Base-by-base conservation (phyloP, 331 rosid species). In the Stylosanthes scabra region DNA sequence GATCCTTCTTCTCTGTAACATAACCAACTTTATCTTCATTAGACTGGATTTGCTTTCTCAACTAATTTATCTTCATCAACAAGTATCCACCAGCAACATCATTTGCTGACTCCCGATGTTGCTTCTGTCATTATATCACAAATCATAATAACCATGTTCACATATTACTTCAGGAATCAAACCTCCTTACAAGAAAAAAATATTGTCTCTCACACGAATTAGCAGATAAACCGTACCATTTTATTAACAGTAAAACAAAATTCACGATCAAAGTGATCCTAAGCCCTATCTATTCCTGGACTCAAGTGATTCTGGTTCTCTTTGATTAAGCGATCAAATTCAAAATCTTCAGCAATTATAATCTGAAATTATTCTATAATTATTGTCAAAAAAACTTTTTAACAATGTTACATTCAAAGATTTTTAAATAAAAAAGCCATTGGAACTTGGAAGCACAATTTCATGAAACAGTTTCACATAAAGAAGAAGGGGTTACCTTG, bases 1-100 rank as follows among this genome's bases (percentile, higher is more conserved):
- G 11, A n/a, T 46, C 14, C 14, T 42, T 42, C 49, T 9, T 46
- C 15, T 46, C 51, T 46, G n/a, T 11, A 39, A 39, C 1, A 39
- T 39, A 39, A 46, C 4, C 2, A 46, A 11, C 14, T 46, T 11
- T 3, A 11, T 87, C 84, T 88, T 91, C 12, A 79, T 85, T 20
- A 20, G 25, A 20, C 74, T 86, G 91, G 80, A 94, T 88, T 89
- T 94, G 86, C 87, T 69, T 85, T 83, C 80, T 87, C 50, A 91
- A 85, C 74, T 86, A 87, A 79, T 86, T 81, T 76, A 94, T 88
- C 87, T 87, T 90, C 77, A 52, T 14, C 34, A 76, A 54, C 89
- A 91, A 86, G 75, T 59, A 59, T 75, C 78, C 25, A 20, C 25
- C 90, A 51, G 71, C 37, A 49, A 7, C 84, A 75, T 80, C 87